Conservation (phyloP, 495 filamentous ascomycete genomes). For the Sordaria brevicollis region DNA sequence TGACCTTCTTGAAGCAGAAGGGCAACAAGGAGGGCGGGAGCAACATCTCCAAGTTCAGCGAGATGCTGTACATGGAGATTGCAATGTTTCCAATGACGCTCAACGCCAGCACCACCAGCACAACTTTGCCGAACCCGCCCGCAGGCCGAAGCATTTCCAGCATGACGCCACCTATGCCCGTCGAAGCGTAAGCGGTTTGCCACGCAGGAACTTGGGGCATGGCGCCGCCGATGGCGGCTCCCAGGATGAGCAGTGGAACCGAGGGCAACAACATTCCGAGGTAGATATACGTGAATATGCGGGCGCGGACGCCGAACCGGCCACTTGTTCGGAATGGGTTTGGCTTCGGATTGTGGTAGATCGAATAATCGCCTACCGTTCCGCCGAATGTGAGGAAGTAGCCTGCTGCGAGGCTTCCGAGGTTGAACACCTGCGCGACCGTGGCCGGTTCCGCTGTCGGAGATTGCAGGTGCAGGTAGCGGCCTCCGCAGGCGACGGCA, state of each 20-base stretch:
- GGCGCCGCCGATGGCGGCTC: conserved; percentile 40
- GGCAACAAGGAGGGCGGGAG: conserved; percentile 25
- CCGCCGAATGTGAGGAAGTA: conserved; percentile 36
- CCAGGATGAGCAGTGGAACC: conserved; percentile 39
- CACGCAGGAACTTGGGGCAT: conserved; percentile 27
- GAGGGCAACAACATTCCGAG: conserved; percentile 36
- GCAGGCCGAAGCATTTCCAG: conserved; percentile 37
- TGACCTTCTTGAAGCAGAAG: conserved; percentile 11
- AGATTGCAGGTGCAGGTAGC: conserved; percentile 28
- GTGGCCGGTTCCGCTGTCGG: conserved; percentile 13
- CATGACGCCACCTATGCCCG: conserved; percentile 40
- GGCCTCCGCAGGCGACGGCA: conserved; percentile 38
- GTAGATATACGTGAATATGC: conserved; percentile 30
- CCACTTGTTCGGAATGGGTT: background rate
- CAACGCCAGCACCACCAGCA: conserved; percentile 39
- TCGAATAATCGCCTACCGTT: conserved; percentile 30
- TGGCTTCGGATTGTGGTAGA: conserved; percentile 28
- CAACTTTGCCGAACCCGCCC: conserved; percentile 42
- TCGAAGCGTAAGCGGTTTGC: conserved; percentile 28
- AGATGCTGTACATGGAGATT: conserved; percentile 34
- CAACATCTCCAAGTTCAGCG: conserved; percentile 42
- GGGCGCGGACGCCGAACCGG: conserved; percentile 9
- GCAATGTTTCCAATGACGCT: conserved; percentile 41
- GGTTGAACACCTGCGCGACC: conserved; percentile 18
- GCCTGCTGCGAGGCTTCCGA: conserved; percentile 28